A percentile compares a stretch with the other conserved stretches of the same genome.
Conservation (phyloP, 495 filamentous ascomycete genomes). For the Bombardia bombarda region DNA sequence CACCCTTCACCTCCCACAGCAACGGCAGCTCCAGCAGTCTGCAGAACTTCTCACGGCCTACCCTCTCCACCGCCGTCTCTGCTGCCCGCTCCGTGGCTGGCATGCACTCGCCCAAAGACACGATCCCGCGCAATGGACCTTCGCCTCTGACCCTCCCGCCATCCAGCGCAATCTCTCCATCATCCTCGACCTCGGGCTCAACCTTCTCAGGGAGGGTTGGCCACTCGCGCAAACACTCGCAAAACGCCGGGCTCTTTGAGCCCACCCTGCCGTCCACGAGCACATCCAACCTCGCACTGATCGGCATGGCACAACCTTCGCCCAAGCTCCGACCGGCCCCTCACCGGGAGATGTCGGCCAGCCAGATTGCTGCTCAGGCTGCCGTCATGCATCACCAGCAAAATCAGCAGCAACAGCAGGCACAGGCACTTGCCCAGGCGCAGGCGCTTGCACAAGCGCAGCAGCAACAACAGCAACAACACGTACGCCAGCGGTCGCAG, state of each 20-base stretch:
- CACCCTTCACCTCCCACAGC: slow-evolving; percentile 26
- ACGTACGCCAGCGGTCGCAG: slow-evolving; percentile 63
- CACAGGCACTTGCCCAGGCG: slow-evolving; percentile 31
- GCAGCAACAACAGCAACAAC: slow-evolving; percentile 31
- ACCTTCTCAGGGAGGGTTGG: slow-evolving; percentile 16
- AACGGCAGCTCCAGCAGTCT: slow-evolving; percentile 27
- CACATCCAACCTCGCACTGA: slow-evolving; percentile 44
- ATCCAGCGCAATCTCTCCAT: slow-evolving; percentile 18
- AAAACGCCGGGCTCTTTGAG: slow-evolving; percentile 87
- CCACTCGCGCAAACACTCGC: slow-evolving; percentile 48
- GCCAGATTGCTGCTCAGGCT: slow-evolving; percentile 84
- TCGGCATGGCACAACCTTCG: slow-evolving; percentile 30
- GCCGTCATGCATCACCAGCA: slow-evolving; percentile 59
- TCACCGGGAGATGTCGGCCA: slow-evolving; percentile 49
- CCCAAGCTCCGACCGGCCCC: slow-evolving; percentile 36
- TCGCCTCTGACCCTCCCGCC: slow-evolving; percentile 37
- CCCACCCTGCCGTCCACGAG: slow-evolving; percentile 68
- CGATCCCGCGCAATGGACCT: slow-evolving; percentile 23
- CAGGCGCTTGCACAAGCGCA: slow-evolving; percentile 30
- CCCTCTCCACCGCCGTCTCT: slow-evolving; percentile 28
- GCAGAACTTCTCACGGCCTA: slow-evolving; percentile 51
- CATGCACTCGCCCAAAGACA: slow-evolving; percentile 20
- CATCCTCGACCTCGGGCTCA: slow-evolving; percentile 21
- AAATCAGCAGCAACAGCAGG: slow-evolving; percentile 40
- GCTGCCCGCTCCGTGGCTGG: slow-evolving; percentile 26